Conservation (phyloP, 164 flowering plant genomes). For the Platanus orientalis region DNA sequence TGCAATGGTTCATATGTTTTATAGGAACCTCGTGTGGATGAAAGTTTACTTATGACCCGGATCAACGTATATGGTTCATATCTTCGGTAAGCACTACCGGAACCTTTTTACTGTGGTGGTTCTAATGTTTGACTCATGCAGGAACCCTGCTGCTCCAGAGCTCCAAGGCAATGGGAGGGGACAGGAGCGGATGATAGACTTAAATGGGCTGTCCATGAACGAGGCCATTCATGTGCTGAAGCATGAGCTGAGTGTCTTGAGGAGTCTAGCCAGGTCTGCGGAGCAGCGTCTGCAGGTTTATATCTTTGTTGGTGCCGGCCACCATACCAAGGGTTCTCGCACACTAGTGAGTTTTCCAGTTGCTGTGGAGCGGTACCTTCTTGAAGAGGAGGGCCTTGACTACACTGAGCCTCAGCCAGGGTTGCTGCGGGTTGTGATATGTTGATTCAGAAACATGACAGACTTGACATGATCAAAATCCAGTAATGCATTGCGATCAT, state of each 20-base stretch:
- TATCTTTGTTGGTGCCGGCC: constrained; percentile 93
- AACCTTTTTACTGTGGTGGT: background rate
- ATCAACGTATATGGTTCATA: too few species aligned
- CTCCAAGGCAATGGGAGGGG: constrained; percentile 62
- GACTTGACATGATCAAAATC: constrained; percentile 23
- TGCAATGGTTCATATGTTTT: too few species aligned
- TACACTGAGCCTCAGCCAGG: constrained; percentile 91
- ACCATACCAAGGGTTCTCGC: constrained; percentile 90
- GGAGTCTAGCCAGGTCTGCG: constrained; percentile 65
- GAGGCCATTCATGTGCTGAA: constrained; percentile 88
- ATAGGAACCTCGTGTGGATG: too few species aligned
- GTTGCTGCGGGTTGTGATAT: constrained; percentile 86
- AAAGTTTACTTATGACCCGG: too few species aligned
- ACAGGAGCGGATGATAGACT: constrained; percentile 80
- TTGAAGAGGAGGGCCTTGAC: constrained; percentile 87
- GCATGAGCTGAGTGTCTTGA: constrained; percentile 62
- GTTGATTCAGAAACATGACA: constrained; percentile 34
- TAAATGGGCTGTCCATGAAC: constrained; percentile 84
- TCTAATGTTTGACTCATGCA: constrained; percentile 14
- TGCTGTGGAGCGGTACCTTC: constrained; percentile 79
- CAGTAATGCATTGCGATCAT: constrained; percentile 11
- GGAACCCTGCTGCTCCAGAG: constrained; percentile 67
- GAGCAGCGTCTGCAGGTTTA: constrained; percentile 74
- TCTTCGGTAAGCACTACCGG: too few species aligned
- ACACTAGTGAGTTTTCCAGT: constrained; percentile 86